These are phyloP conservation scores for Leptosphaerulina australis DNA, from an alignment of 2,329 filamentous ascomycete species.

Conservation along the genomic window DNA sequence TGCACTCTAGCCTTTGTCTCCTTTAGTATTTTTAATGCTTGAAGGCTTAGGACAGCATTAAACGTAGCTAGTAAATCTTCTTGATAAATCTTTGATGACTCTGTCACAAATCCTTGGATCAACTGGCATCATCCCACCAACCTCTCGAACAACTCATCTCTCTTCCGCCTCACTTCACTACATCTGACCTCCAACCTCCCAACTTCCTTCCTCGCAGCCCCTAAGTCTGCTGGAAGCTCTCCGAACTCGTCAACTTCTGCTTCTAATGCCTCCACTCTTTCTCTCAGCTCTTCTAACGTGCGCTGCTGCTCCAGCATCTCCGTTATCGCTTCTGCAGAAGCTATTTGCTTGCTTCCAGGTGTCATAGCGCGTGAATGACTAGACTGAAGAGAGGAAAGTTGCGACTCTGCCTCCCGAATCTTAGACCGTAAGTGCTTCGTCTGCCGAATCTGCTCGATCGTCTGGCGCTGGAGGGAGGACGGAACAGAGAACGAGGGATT, in stretches of 20 bases:
- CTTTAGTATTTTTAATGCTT: too few species aligned
- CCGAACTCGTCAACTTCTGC: slow-evolving; percentile 69
- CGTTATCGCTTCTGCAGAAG: slow-evolving; percentile 59
- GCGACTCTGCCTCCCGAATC: slow-evolving; percentile 66
- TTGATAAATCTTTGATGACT: too few species aligned
- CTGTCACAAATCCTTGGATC: too few species aligned
- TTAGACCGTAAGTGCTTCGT: slow-evolving; percentile 70
- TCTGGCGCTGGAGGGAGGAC: slow-evolving; percentile 67
- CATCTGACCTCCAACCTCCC: slow-evolving; percentile 70
- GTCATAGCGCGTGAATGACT: slow-evolving; percentile 30
- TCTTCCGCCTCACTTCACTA: slow-evolving; percentile 62
- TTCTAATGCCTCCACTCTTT: slow-evolving; percentile 65
- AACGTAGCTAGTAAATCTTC: too few species aligned
- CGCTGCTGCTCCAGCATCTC: slow-evolving; percentile 66
- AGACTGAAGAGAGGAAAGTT: slow-evolving; percentile 47
- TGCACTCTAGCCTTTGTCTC: too few species aligned
- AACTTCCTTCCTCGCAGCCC: slow-evolving; percentile 72
- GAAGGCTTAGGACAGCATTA: too few species aligned
- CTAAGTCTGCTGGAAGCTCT: slow-evolving; percentile 72
- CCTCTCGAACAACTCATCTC: slow-evolving; percentile 77
- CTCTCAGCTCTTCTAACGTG: slow-evolving; percentile 65
- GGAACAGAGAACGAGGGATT: slow-evolving; percentile 53
- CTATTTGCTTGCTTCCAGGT: slow-evolving; percentile 40
- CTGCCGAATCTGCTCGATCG: slow-evolving; percentile 74
- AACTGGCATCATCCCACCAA: slow-evolving; percentile 67